These are phyloP conservation scores for Sambucus nigra DNA, from an alignment of 129 eudicot genomes.

Conservation along the genomic window DNA sequence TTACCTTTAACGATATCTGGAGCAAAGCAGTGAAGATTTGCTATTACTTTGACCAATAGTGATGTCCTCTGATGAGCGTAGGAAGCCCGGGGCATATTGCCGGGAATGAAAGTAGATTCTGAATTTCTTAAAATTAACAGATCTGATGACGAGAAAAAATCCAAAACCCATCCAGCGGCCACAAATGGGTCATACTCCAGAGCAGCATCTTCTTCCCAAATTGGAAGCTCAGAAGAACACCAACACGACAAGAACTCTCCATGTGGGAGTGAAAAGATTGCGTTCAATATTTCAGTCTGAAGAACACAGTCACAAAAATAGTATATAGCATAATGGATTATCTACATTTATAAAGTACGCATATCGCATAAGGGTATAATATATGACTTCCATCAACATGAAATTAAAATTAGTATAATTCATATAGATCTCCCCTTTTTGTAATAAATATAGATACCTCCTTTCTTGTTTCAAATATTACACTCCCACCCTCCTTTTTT, in stretches of 20 bases:
- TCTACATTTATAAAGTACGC: no score
- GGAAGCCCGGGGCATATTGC: slow-evolving; percentile 52
- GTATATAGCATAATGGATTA: neutral
- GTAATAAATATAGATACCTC: no score
- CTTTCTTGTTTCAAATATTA: no score
- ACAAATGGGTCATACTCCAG: slow-evolving; percentile 68
- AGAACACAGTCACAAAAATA: slow-evolving; percentile 16
- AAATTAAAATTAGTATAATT: no score
- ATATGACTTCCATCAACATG: neutral
- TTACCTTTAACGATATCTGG: slow-evolving; percentile 88
- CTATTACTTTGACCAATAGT: slow-evolving; percentile 81
- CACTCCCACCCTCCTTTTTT: no score
- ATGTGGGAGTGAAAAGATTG: slow-evolving; percentile 54
- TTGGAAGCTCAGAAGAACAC: slow-evolving; percentile 80
- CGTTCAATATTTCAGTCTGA: slow-evolving; percentile 68
- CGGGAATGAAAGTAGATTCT: slow-evolving; percentile 41
- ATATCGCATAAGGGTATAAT: no score
- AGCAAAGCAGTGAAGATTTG: slow-evolving; percentile 89
- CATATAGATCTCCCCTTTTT: no score
- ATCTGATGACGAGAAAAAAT: slow-evolving; percentile 33
- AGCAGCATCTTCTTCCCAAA: slow-evolving; percentile 70
- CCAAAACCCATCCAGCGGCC: slow-evolving; percentile 61
- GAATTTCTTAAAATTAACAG: slow-evolving; percentile 9
- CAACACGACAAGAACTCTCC: slow-evolving; percentile 73
- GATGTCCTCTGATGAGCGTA: slow-evolving; percentile 95